Conservation (phyloP, 1,139 yeast genomes). For the Sugiyamaella paludigena region DNA sequence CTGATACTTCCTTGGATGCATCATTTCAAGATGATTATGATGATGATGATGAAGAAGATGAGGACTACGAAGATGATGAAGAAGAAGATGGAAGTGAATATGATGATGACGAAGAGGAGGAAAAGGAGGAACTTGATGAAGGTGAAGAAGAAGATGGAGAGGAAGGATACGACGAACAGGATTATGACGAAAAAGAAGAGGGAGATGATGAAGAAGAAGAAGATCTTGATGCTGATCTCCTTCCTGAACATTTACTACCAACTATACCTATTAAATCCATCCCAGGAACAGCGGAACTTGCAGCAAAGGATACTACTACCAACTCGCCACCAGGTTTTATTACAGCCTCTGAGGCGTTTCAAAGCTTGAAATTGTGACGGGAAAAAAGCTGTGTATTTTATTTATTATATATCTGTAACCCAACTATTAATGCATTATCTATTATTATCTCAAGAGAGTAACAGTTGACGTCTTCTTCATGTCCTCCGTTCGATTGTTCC, state of each 20-base stretch:
- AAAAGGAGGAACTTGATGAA: slow-evolving; percentile 31
- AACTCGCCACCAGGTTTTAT: slow-evolving; percentile 5
- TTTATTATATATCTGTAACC: slow-evolving; percentile 1
- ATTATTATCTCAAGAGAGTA: too few species aligned
- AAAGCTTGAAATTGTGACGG: slow-evolving; percentile 7
- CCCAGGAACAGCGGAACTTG: background rate
- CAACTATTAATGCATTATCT: too few species aligned
- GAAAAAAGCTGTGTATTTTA: slow-evolving; percentile 3
- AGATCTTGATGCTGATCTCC: slow-evolving; percentile 24
- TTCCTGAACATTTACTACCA: background rate
- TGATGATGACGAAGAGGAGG: slow-evolving; percentile 35
- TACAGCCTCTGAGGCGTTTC: slow-evolving; percentile 14
- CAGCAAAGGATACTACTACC: background rate
- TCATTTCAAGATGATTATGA: slow-evolving; percentile 23
- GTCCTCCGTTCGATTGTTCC: too few species aligned
- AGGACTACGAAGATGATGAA: slow-evolving; percentile 25
- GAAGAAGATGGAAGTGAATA: slow-evolving; percentile 36
- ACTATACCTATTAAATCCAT: slow-evolving; percentile 1
- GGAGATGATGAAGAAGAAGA: slow-evolving; percentile 27
- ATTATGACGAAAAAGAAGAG: background rate
- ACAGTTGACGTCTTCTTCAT: background rate
- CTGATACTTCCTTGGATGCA: slow-evolving; percentile 14
- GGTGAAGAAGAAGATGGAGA: slow-evolving; percentile 31
- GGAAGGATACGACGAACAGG: slow-evolving; percentile 27
- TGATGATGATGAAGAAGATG: slow-evolving; percentile 25